Base-by-base conservation (phyloP, 352 stramenopile genomes). In the Lagenidium giganteum region DNA sequence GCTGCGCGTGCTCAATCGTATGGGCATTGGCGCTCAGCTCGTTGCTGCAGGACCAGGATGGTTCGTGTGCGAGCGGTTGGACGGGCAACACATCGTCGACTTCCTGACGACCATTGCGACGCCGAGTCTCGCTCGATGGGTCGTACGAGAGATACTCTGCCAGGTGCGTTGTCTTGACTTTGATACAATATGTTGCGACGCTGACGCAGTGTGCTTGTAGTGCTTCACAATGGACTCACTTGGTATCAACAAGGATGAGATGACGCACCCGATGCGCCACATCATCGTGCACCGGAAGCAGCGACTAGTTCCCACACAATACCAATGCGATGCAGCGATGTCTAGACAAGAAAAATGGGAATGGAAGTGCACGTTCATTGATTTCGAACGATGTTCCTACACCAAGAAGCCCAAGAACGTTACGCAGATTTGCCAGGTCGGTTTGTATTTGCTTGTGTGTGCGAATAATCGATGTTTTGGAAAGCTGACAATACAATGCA, bases 181-280 rank as follows among this genome's bases (percentile, higher is more conserved):
- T 45, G 18, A 28, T 17, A 13, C 8, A 22, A 27, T n/a, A n/a
- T n/a, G n/a, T n/a, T n/a, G n/a, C n/a, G n/a, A n/a, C n/a, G 21
- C 17, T 26, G 1, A 16, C 26, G 2, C 3, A 39, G 13, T 23
- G 12, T 14, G 30, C 5, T 35, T 50, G 20, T 18, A 87, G 70
- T 87, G 76, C 51, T 89, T 85, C 52, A 67, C 62, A 17, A 64
- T 89, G 58, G 77, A 87, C 57, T 59, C 65, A 38, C 75, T 87
- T 58, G 61, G 71, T 5, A 70, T 87, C 33, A 89, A 87, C 56
- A 89, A 89, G 56, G 77, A 82, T 38, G 77, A 89, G 51, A 89
- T 89, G 77, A 89, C 73, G 8, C 77, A 89, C 35, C 77, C 77
- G 26, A 77, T 80, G 25, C 73, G 73, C 34, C 77, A 89, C 31